Evolutionary conservation across 1,139 yeast species (phyloP).

Genomic region (Suhomyces choctaworum): DNA sequence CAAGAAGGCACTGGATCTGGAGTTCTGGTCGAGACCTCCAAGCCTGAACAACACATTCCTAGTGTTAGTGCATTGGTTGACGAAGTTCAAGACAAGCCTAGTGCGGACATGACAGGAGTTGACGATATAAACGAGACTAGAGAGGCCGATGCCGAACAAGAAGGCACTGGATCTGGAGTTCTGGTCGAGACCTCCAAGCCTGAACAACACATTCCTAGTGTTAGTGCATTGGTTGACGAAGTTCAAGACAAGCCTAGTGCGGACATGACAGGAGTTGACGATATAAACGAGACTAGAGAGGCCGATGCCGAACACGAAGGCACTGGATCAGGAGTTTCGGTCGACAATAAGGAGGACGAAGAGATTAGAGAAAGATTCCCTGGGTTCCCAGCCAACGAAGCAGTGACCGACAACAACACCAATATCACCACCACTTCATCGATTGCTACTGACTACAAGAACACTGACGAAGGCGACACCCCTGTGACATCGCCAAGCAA

Average conservation of each 20-base stretch:
- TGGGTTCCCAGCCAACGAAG: constrained; percentile 19
- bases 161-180: neutral
- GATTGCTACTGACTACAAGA: constrained; percentile 29
- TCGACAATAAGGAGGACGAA: constrained; percentile 3
- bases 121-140: constrained; percentile 23
- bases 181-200: neutral
- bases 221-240: constrained; percentile 26
- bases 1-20: neutral
- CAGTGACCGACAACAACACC: constrained; percentile 22
- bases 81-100: constrained; percentile 26
- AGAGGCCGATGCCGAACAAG: neutral
- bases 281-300: constrained; percentile 17
- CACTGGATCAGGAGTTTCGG: constrained; percentile 2
- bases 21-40: neutral
- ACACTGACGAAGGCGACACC: constrained; percentile 44
- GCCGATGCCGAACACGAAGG: constrained; percentile 2
- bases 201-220: neutral
- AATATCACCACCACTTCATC: constrained; percentile 40
- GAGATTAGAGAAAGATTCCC: constrained; percentile 18
- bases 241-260: constrained; percentile 27
- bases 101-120: constrained; percentile 31
- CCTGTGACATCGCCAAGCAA: constrained; percentile 59
- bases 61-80: constrained; percentile 23
- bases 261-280: constrained; percentile 33
- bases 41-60: no score